Conservation (phyloP, 345 rosid genomes). For the Eucalyptus regnans region DNA sequence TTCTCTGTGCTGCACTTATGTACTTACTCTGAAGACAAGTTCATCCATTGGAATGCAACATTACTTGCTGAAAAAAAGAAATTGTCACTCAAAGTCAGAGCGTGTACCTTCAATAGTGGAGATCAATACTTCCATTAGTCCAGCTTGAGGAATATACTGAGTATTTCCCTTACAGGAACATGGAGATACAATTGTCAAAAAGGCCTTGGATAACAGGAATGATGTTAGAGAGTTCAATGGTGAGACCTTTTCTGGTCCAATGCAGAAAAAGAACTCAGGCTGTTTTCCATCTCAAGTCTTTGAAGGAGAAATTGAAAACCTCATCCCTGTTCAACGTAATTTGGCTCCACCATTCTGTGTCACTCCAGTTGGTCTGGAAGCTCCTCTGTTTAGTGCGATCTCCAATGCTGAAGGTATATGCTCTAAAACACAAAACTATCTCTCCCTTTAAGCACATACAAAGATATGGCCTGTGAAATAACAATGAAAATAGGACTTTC, state of each 20-base stretch:
- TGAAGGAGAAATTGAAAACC: too few relatives aligned
- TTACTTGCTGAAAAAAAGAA: too few relatives aligned
- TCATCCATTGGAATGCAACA: too few relatives aligned
- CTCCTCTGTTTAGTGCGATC: too few relatives aligned
- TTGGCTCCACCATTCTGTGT: rapidly evolving
- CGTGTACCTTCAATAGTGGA: too few relatives aligned
- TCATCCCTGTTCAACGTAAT: neutral
- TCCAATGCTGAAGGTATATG: rapidly evolving
- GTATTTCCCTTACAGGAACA: neutral
- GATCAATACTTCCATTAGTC: too few relatives aligned
- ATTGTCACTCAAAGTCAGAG: too few relatives aligned
- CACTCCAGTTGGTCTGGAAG: neutral
- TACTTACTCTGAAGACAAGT: too few relatives aligned
- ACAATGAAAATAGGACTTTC: neutral
- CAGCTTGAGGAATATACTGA: too few relatives aligned
- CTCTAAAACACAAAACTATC: neutral
- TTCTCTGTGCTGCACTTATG: too few relatives aligned
- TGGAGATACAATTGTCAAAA: neutral
- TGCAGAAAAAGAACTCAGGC: neutral
- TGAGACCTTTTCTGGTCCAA: neutral
- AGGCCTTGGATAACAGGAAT: neutral
- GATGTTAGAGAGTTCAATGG: neutral
- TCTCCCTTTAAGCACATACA: neutral
- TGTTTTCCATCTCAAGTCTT: neutral
- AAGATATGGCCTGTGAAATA: neutral